These are phyloP conservation scores for Globisporangium camurandrum DNA, from an alignment of 352 stramenopile genomes.

Conservation along the genomic window DNA sequence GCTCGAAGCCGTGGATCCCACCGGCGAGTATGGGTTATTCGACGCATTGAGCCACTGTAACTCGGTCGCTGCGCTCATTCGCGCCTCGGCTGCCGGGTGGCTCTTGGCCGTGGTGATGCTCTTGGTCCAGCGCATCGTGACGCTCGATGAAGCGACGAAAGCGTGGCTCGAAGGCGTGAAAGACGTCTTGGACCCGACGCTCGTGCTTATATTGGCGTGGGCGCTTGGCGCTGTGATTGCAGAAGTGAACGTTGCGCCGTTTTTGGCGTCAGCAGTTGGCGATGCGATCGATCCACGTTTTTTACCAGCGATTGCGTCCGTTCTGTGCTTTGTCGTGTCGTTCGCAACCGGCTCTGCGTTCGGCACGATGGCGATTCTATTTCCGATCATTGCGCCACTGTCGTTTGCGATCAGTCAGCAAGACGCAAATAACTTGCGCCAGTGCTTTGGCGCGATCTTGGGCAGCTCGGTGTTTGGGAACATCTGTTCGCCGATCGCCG, in stretches of 20 bases:
- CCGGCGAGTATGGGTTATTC: constrained; percentile 42
- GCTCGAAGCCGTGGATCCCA: constrained; percentile 36
- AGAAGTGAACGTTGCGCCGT: constrained; percentile 79
- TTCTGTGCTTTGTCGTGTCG: constrained; percentile 86
- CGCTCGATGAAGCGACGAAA: constrained; percentile 80
- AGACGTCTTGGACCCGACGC: constrained; percentile 86
- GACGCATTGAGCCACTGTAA: constrained; percentile 75
- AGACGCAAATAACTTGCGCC: constrained; percentile 74
- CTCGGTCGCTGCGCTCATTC: constrained; percentile 71
- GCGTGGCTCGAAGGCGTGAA: constrained; percentile 89
- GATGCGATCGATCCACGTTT: constrained; percentile 71
- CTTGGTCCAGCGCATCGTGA: constrained; percentile 80
- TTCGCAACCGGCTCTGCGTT: constrained; percentile 88
- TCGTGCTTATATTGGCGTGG: constrained; percentile 88
- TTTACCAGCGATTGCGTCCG: constrained; percentile 68
- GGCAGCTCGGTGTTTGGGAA: constrained; percentile 85
- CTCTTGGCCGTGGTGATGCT: constrained; percentile 62
- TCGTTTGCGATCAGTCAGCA: constrained; percentile 76
- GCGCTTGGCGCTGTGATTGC: constrained; percentile 80
- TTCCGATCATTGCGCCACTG: constrained; percentile 85
- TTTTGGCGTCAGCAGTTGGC: constrained; percentile 70
- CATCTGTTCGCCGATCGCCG: constrained; percentile 88
- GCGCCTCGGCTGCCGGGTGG: constrained; percentile 69
- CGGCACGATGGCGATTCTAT: constrained; percentile 91
- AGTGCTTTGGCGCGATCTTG: constrained; percentile 86